Percentiles rank a stretch among this genome's conserved stretches.
These are phyloP conservation scores for Pistacia atlantica DNA, from an alignment of 345 rosid species.

Conservation along the genomic window DNA sequence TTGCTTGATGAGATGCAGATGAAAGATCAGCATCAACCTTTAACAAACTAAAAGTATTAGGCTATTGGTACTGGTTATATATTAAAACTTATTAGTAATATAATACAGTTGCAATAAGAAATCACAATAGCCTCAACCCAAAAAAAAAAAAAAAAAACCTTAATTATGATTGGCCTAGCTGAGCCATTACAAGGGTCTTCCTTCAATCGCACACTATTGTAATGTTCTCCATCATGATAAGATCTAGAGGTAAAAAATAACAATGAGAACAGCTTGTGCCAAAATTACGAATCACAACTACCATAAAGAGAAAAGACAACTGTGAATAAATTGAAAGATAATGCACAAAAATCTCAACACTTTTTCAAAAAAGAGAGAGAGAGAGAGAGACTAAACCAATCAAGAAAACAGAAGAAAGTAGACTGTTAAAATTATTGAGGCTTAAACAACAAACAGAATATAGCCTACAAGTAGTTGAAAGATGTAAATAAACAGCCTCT, in stretches of 20 bases:
- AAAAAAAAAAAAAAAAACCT: conserved; percentile 45
- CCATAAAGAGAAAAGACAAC: not conserved
- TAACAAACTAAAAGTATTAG: conserved; percentile 59
- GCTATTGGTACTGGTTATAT: conserved; percentile 24
- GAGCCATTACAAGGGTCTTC: conserved; percentile 81
- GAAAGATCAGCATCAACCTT: conserved; percentile 95
- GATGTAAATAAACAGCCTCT: not conserved
- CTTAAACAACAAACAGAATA: not conserved
- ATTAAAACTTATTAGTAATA: conserved; percentile 12
- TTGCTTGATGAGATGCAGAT: conserved; percentile 63
- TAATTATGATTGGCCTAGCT: conserved; percentile 66
- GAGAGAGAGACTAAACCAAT: too few species aligned
- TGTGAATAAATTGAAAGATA: not conserved
- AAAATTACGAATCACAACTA: not conserved
- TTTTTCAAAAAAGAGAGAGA: not conserved
- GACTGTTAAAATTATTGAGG: not conserved
- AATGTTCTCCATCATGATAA: conserved; percentile 94
- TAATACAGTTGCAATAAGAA: conserved; percentile 11
- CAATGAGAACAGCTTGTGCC: not conserved
- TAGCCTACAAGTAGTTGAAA: not conserved
- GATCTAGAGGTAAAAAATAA: conserved; percentile 49
- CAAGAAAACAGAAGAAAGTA: not conserved
- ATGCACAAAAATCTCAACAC: not conserved
- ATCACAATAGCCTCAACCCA: conserved; percentile 1
- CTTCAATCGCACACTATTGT: conserved; percentile 74